Evolutionary conservation across 1,139 yeast species (phyloP), one percentile per base, ranked within the genome.

Genomic region (Nakaseomyces glabratus): DNA sequence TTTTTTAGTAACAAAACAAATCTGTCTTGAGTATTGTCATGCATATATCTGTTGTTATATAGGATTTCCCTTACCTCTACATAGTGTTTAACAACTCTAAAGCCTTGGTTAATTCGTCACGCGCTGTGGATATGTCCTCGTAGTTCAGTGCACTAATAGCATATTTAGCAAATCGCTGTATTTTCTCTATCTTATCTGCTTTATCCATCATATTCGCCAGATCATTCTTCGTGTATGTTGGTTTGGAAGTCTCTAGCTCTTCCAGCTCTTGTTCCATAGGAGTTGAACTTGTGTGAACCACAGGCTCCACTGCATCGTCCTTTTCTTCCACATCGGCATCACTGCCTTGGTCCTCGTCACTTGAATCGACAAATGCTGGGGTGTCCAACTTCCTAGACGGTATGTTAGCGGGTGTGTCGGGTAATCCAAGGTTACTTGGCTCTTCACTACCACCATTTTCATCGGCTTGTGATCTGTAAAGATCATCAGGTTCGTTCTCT

Each of bases 71-170:
- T 21, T 7, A 21, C 6, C n/a, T 14, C 11, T 26, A 26, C 28
- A 34, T 12, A 17, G 38, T 21, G 23, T 54, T 51, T 24, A 74
- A 49, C 32, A 71, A 41, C 18, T 63, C 69, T 36, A 88, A 61
- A 0, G 95, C 95, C 18, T 65, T 55, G 25, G 63, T 60, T 28
- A 90, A 65, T 57, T 90, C 94, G n/a, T 61, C 62, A 33, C 80
- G 73, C 0, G 97, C 97, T 0, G 97, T 90, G 4, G 58, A 66
- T 30, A 76, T 63, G 50, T 90, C 98, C 45, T 90, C 97, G 56
- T 86, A 90, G 55, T 86, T 88, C 47, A 90, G 68, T 0, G 98
- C 98, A 33, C 95, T 82, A 7, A 88, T 79, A 3, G 96, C 97
- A 57, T 78, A 90, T 57, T 80, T 82, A 34, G 96, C 90, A 46